Evolutionary conservation across 2,329 filamentous ascomycete genomes (phyloP), one percentile per base, ranked within the genome.

Genomic region (Aspergillus melleus): DNA sequence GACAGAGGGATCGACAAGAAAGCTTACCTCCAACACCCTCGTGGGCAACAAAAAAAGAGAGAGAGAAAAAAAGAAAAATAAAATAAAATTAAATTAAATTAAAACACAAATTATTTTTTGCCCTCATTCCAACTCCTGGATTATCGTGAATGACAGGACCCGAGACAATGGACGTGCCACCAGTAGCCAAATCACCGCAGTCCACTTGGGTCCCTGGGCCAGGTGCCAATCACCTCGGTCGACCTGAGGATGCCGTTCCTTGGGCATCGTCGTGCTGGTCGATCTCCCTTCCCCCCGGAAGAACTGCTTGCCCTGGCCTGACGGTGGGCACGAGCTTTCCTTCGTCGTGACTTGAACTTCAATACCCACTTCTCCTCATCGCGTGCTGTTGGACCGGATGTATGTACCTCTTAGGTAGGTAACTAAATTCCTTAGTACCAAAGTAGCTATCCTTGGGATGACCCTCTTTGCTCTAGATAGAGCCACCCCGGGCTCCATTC

Each of bases 121-220:
- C 26, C 8, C 6, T 29, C 26, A 2, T n/a, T 14, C 6, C 14
- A 42, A 36, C n/a, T 22, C 44, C 42, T 54, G 49, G 57, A 49
- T 50, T 20, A 46, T 57, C 26, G 57, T 61, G 60, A 59, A 57
- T 66, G 66, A 67, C 63, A 66, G 64, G 64, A 65, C 66, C 66
- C 66, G 61, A 66, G 64, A 64, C 66, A 64, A 61, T 66, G 66
- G 66, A 57, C 59, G 62, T 66, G 57, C 62, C 62, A 61, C 58
- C 63, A 65, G 57, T 56, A 60, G 44, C 63, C 60, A 62, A 67
- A 61, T 57, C 52, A 36, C 59, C 53, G 58, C 49, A 54, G 50
- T 52, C 32, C 52, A 61, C 39, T 50, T 51, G 24, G 24, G 47
- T 39, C 36, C 51, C n/a, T 39, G 12, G 29, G 4, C 24, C 29